Evolutionary conservation across 1,284 basidiomycete genomes (phyloP), one percentile per base, ranked within the genome.

Genomic region (Vanrija sp.): DNA sequence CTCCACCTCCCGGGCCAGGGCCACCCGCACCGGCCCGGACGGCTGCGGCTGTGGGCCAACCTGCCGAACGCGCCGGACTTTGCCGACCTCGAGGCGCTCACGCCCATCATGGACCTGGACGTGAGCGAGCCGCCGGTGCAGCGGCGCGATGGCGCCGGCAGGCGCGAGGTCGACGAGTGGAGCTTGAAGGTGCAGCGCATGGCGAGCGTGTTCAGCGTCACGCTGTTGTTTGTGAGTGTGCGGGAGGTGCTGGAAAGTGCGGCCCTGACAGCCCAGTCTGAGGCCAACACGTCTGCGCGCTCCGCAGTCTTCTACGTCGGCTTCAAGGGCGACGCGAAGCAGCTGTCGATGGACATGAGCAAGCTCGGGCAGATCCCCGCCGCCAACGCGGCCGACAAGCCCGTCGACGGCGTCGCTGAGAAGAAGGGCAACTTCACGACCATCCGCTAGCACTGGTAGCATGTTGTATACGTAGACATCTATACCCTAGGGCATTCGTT

Each of bases 101-200:
- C 55, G 18, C 70, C 75, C 2, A 64, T 74, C 46, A 75, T 75
- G 68, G 75, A 76, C 51, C 41, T 76, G 8, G 69, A 70, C 52
- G 61, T 68, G 8, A 61, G 63, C 9, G 54, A 59, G 22, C 67
- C 72, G 15, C 66, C 68, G 1, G 47, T 49, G 15, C 59, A 62
- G 16, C 45, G 60, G 5, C 47, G 71, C 24, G 64, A 65, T 24
- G 46, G 56, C 3, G 68, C 61, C n/a, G 75, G 75, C 4, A 45
- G 63, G 46, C 63, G 75, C 24, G 73, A 76, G 41, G 67, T 75
- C 0, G 75, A 76, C 45, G 72, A 75, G 51, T 76, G 70, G 69
- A 66, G 67, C n/a, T 60, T 76, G 48, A 76, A 76, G 53, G 73
- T 76, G 20, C 75, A 76, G 54, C 70, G 69, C 47, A 60, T 76